A percentile compares a stretch with the other conserved stretches of the same genome.
Evolutionary conservation across 805 yeast species (phyloP).

Genomic region (Brettanomyces nanus): DNA sequence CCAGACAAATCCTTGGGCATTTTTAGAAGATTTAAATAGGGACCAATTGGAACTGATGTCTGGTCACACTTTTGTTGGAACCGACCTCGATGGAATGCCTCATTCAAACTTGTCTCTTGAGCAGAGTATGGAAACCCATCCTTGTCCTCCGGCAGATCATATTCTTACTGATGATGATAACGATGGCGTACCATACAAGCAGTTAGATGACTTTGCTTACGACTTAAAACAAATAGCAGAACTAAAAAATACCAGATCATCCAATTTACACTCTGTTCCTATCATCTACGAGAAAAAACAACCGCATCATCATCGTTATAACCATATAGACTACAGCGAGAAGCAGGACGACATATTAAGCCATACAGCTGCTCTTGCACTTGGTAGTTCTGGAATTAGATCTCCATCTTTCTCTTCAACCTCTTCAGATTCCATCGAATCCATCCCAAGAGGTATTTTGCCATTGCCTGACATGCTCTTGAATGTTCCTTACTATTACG

Average conservation of each 20-base stretch:
- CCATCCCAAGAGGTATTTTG: conserved; percentile 27
- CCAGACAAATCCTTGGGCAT: conserved; percentile 12
- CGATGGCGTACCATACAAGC: background rate
- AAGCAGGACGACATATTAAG: background rate
- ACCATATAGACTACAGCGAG: conserved; percentile 11
- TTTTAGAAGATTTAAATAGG: conserved; percentile 14
- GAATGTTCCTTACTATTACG: conserved; percentile 52
- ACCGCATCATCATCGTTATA: conserved; percentile 3
- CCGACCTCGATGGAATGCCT: background rate
- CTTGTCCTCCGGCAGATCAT: too few species aligned
- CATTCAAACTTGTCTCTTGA: background rate
- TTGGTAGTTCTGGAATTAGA: background rate
- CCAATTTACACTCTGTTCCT: conserved; percentile 11
- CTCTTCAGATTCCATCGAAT: conserved; percentile 13
- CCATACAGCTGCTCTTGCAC: background rate
- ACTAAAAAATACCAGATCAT: conserved; percentile 2
- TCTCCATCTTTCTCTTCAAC: conserved; percentile 11
- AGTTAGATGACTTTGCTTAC: conserved; percentile 4
- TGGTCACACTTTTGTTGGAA: background rate
- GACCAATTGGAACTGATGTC: background rate
- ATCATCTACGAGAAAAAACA: conserved; percentile 6
- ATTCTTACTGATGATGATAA: too few species aligned
- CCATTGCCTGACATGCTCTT: conserved; percentile 55
- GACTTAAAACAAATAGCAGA: conserved; percentile 5
- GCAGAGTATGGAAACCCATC: background rate